These are phyloP conservation scores for Mortierella sp. DNA, from an alignment of 371 early-diverging fungal species.

Conservation along the genomic window DNA sequence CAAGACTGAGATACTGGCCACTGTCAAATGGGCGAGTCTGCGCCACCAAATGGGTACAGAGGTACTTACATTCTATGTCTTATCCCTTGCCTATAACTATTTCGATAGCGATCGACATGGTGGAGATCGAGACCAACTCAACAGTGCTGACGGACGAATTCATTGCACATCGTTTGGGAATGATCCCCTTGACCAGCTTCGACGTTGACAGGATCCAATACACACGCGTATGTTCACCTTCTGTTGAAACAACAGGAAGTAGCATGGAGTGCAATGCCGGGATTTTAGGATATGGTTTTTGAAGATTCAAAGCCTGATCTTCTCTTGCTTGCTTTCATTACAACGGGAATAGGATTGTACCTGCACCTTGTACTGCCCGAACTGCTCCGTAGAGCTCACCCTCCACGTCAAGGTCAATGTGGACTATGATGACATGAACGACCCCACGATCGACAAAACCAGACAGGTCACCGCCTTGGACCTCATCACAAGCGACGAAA, in stretches of 20 bases:
- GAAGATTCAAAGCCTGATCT: not conserved
- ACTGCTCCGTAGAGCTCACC: conserved; percentile 93
- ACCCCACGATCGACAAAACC: conserved; percentile 75
- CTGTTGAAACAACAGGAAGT: not conserved
- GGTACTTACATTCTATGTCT: not conserved
- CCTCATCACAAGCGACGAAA: conserved; percentile 82
- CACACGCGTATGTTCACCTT: conserved; percentile 72
- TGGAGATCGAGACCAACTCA: conserved; percentile 96
- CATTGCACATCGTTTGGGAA: conserved; percentile 98
- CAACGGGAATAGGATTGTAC: conserved; percentile 82
- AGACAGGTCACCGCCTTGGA: conserved; percentile 89
- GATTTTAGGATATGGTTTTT: not conserved
- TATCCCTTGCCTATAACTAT: not conserved
- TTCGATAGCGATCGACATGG: conserved; percentile 95
- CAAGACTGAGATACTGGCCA: not conserved
- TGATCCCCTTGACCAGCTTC: conserved; percentile 94
- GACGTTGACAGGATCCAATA: conserved; percentile 87
- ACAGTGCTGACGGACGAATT: conserved; percentile 99
- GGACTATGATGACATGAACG: conserved; percentile 54
- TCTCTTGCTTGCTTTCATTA: not conserved
- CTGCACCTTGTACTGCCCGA: conserved; percentile 90
- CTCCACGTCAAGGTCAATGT: conserved; percentile 85
- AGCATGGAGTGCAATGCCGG: not conserved
- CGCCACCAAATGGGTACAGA: not conserved
- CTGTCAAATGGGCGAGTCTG: not conserved